phyloP scores from a whole-genome alignment of 768 basidiomycete species.

The Phanerochaete sordida region DNA sequence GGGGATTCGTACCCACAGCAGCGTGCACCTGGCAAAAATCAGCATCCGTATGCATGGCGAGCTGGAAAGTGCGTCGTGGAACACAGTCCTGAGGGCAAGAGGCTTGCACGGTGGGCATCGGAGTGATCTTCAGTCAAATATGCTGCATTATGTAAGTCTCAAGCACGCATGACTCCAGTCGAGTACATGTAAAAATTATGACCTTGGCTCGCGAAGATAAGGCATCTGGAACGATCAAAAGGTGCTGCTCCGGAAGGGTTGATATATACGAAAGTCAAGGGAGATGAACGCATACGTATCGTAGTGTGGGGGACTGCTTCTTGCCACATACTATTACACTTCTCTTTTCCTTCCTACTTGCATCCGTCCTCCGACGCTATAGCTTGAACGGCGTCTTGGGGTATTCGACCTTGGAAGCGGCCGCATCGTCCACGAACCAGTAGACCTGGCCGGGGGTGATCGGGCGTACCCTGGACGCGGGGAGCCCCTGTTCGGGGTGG shows the following conservation, averaged over 20 bases:
- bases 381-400: slow-evolving; percentile 55
- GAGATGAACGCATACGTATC: not conserved
- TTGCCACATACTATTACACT: slow-evolving; percentile 9
- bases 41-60: too few relatives aligned
- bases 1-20: too few relatives aligned
- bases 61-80: too few relatives aligned
- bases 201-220: too few relatives aligned
- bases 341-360: slow-evolving; percentile 3
- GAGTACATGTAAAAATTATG: too few relatives aligned
- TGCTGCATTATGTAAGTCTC: too few relatives aligned
- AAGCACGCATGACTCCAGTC: too few relatives aligned
- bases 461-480: slow-evolving; percentile 79
- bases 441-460: slow-evolving; percentile 79
- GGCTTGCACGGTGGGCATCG: too few relatives aligned
- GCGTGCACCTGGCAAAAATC: too few relatives aligned
- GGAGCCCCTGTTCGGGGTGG: slow-evolving; percentile 72
- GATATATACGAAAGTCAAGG: not conserved
- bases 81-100: too few relatives aligned
- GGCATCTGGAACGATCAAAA: too few relatives aligned
- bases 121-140: too few relatives aligned
- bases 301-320: not conserved
- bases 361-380: slow-evolving; percentile 25
- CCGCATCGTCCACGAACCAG: slow-evolving; percentile 94
- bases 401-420: slow-evolving; percentile 60
- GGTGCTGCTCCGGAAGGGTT: not conserved